Conservation (phyloP, 192 early-diverging fungal species). For the Linnemannia zychae region DNA sequence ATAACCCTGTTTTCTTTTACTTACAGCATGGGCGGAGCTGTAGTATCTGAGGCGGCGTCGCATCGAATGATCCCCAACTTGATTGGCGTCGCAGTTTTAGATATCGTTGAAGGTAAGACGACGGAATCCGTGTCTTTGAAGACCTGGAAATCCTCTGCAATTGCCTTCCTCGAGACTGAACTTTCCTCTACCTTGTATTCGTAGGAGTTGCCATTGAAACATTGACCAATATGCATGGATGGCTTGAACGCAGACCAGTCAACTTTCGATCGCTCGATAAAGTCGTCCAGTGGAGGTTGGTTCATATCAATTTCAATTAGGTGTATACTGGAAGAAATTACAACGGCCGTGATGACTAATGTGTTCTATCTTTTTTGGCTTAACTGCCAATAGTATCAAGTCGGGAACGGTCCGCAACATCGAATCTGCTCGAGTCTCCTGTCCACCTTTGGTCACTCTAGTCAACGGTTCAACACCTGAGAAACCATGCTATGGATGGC, state of each 20-base stretch:
- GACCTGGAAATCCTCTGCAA: neutral
- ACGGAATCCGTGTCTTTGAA: neutral
- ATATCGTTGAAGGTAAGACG: conserved; percentile 82
- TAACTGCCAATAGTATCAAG: conserved; percentile 59
- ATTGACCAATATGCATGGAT: conserved; percentile 60
- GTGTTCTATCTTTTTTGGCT: neutral
- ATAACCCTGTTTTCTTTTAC: neutral
- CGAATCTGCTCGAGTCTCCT: conserved; percentile 78
- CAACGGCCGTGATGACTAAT: neutral
- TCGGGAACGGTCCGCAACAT: conserved; percentile 73
- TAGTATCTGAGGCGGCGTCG: conserved; percentile 74
- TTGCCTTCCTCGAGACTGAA: too few species aligned
- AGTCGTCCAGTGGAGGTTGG: conserved; percentile 71
- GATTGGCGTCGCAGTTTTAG: conserved; percentile 76
- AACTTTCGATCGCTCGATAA: conserved; percentile 62
- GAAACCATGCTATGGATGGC: conserved; percentile 63
- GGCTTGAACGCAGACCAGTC: conserved; percentile 61
- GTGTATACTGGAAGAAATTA: neutral
- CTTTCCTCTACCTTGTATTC: too few species aligned
- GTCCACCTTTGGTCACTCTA: conserved; percentile 71
- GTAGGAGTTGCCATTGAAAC: conserved; percentile 70
- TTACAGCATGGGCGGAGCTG: conserved; percentile 83
- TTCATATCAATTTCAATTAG: neutral
- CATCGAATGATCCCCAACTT: conserved; percentile 63
- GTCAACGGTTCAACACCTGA: conserved; percentile 22